phyloP scores from a whole-genome alignment of 441 rosid species.

The Gossypium schwendimanii region DNA sequence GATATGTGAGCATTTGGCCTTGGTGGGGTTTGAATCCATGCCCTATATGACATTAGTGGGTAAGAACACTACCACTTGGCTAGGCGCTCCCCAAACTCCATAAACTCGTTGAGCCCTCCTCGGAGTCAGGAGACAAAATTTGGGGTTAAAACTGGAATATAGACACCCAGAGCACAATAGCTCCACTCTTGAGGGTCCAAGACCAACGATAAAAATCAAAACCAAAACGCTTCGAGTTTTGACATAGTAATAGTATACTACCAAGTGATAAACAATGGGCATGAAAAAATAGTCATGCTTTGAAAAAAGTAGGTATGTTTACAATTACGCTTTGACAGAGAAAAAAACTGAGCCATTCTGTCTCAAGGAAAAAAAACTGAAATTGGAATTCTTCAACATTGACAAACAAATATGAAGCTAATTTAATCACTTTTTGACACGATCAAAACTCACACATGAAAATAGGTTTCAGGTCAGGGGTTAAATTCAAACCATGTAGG shows the following conservation, averaged over 20 bases:
- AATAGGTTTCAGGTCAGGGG: constrained; percentile 3
- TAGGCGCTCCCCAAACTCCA: no score
- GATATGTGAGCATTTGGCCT: no score
- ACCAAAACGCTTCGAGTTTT: not conserved
- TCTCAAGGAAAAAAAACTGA: not conserved
- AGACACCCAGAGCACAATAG: no score
- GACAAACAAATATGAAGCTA: constrained; percentile 3
- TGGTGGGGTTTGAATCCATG: no score
- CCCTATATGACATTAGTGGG: no score
- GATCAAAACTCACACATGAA: not conserved
- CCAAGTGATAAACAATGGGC: not conserved
- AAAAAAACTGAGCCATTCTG: not conserved
- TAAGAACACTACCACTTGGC: no score
- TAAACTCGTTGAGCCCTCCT: no score
- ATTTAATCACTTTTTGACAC: not conserved
- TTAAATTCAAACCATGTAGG: not conserved
- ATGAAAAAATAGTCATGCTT: not conserved
- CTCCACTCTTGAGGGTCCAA: no score
- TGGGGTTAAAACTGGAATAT: no score
- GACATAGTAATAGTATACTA: not conserved
- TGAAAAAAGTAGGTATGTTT: not conserved
- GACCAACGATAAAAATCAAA: no score
- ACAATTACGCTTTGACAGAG: not conserved
- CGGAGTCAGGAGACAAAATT: no score
- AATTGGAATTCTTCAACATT: constrained; percentile 6